Base-by-base conservation (phyloP, 1,284 basidiomycete species). In the Cerrena zonata region DNA sequence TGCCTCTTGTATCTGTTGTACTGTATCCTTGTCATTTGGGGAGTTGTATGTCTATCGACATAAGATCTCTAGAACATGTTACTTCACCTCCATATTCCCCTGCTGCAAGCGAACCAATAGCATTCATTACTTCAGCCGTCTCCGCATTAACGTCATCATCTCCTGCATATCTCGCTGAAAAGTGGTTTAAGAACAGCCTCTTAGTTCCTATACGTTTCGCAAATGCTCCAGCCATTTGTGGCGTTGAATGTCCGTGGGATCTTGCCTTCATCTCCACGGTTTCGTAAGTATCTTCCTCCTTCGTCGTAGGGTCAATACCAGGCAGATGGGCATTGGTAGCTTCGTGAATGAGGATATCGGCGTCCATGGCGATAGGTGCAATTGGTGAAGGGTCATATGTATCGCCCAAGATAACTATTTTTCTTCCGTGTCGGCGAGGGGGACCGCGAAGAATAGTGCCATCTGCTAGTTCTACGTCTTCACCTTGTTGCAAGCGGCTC, bases 241-340 rank as follows among this genome's bases (percentile, higher is more conserved):
- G 92, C 5, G 94, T 96, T 11, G 91, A 94, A 69, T 97, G 94
- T 0, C 94, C 94, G 61, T 91, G 79, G 4, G 81, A 82, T 61
- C 76, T 80, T n/a, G 91, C 75, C 51, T 85, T 82, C 45, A 69
- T 68, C 60, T 86, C 78, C 2, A 93, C 80, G n/a, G 61, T 76
- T 53, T 80, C 77, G 54, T 77, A 75, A 12, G 82, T 82, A 52
- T 82, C 83, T 18, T 61, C 67, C 21, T 65, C 67, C 62, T 82
- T 88, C 50, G 79, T 84, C 37, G 68, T 66, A 7, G 69, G 64
- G 55, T 86, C 81, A 44, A 84, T 58, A 0, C 74, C 76, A 1
- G 91, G 91, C n/a, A 96, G 75, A 65, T 89, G 82, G 1, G 91
- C 89, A 64, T 95, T 96, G 5, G 94, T 96, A 34, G 91, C 89